Evolutionary conservation across 83 land plant genomes (phyloP), one percentile per base, ranked within the genome.

Genomic region (Diphasiastrum complanatum): DNA sequence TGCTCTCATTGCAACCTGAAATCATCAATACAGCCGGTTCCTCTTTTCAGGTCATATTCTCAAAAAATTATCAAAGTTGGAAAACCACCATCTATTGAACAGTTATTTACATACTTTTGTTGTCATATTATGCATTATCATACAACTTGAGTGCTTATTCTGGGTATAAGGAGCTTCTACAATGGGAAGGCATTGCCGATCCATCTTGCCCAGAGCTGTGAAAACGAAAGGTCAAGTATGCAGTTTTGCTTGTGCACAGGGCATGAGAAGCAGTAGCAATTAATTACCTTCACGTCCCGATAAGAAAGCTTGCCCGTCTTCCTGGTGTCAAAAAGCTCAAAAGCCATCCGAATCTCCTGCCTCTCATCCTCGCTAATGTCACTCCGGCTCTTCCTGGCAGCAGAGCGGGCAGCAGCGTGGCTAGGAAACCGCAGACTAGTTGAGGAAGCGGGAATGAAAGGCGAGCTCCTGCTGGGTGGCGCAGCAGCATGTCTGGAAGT

Each of bases 301-400:
- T 68, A 75, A 37, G 61, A 8, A 14, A 68, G 73, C 36, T 40
- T 68, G 18, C 78, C 78, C 18, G 56, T 54, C 37, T 75, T 75
- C 1, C 74, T 63, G 48, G 78, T 48, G 45, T 75, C 78, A 41
- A 75, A 75, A 25, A 75, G 68, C 68, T 75, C 68, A 35, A 75
- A 75, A 1, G 78, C 78, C 68, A 75, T 63, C 3, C 63, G 60
- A 18, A 75, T 68, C 60, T 75, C 78, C 14, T 75, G 50, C 51
- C 54, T 62, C 51, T 63, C 60, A 5, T 55, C 60, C 28, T 62
- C 67, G 32, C 47, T 34, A 40, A 69, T 60, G 48, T 18, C 51
- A 4, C 51, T 18, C 18, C 18, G 5, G 12, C 51, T n/a, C n/a
- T n/a, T n/a, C n/a, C n/a, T n/a, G n/a, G n/a, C n/a, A n/a, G n/a